Base-by-base conservation (phyloP, 768 basidiomycete genomes). In the Russula sp. region DNA sequence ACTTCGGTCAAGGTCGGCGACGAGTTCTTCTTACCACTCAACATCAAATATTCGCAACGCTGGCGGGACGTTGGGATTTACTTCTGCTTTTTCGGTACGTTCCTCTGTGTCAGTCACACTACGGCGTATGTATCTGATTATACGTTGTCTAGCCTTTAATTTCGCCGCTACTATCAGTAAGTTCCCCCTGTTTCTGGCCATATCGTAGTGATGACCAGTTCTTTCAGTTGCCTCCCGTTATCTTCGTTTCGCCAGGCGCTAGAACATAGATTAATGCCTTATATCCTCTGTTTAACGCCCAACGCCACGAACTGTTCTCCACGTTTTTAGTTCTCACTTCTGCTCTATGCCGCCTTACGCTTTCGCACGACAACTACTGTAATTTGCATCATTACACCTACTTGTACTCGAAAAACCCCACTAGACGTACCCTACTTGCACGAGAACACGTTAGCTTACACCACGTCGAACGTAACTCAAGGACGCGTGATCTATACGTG, bases 11-110 rank as follows among this genome's bases (percentile, higher is more conserved):
- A 80, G 69, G 74, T 81, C 27, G 89, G 89, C 0, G 87, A 91
- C 66, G 75, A 91, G 65, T 92, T 87, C 75, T 88, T 78, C 71
- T 68, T 72, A 11, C 87, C 87, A 0, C 73, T 92, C 48, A 88
- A 88, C 65, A 89, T 92, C 68, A 71, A 71, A 0, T 90, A 78
- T 70, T 75, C 77, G 6, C 70, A 81, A 20, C 76, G 87, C 9
- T 89, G 89, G 87, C 76, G 88, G 63, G 87, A 91, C 63, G 80
- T 78, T 3, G 87, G 83, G 62, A 84, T 89, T 40, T 69, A 86
- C 42, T 83, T 88, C 69, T 76, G 84, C 6, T 89, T 78, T 73
- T 78, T 85, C 61, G 74, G 82, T 83, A 55, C 69, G 80, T 76
- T 51, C 11, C 20, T 2, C 16, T 13, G 37, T 34, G 6, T 48